Conservation (phyloP, 805 yeast species). For the Metschnikowia similis region DNA sequence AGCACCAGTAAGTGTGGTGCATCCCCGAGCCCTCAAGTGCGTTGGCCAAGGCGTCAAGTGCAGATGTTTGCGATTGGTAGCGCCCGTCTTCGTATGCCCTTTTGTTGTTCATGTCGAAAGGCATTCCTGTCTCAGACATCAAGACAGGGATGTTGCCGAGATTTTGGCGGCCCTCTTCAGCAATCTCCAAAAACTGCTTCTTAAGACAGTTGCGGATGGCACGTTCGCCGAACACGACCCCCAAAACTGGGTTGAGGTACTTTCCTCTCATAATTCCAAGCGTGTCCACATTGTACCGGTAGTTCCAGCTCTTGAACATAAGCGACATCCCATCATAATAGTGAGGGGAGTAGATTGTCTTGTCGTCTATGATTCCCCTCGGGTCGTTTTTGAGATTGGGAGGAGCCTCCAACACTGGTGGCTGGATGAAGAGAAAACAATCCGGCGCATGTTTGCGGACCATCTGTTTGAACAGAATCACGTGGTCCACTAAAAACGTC, state of each 20-base stretch:
- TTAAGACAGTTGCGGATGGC: constrained; percentile 70
- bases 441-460: constrained; percentile 44
- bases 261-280: constrained; percentile 78
- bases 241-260: constrained; percentile 67
- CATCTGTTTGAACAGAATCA: constrained; percentile 43
- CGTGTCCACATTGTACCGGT: constrained; percentile 79
- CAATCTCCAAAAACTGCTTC: constrained; percentile 64
- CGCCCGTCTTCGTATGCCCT: constrained; percentile 63
- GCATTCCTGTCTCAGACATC: constrained; percentile 96
- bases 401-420: constrained; percentile 77
- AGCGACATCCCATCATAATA: constrained; percentile 93
- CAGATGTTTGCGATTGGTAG: constrained; percentile 70
- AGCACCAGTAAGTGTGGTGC: constrained; percentile 84
- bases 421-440: constrained; percentile 63
- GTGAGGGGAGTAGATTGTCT: constrained; percentile 79
- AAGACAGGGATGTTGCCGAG: constrained; percentile 73
- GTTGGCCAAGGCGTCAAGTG: constrained; percentile 74
- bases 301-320: constrained; percentile 88
- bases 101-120: constrained; percentile 88
- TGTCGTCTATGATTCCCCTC: constrained; percentile 49
- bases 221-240: constrained; percentile 76
- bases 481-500: constrained; percentile 59
- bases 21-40: constrained; percentile 74
- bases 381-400: constrained; percentile 55
- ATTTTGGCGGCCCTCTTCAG: constrained; percentile 54